Conservation (phyloP, 495 filamentous ascomycete genomes). For the Ascobolus immersus region DNA sequence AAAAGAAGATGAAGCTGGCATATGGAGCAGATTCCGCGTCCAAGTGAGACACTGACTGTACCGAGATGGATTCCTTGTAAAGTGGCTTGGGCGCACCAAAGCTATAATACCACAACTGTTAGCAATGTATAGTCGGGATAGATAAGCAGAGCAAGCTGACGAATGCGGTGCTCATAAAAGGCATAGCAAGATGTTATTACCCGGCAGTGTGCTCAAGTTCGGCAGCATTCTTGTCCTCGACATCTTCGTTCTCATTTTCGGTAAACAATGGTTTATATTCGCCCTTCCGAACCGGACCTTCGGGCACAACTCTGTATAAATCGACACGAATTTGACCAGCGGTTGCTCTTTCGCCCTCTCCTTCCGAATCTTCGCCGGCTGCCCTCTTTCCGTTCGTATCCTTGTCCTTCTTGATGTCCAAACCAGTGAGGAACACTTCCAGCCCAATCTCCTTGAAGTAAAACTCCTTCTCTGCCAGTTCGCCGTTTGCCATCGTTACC, state of each 20-base stretch:
- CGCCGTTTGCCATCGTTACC: constrained; percentile 76
- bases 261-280: constrained; percentile 97
- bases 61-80: constrained; percentile 91
- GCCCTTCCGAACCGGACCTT: constrained; percentile 85
- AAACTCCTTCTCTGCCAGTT: constrained; percentile 91
- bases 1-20: constrained; percentile 93
- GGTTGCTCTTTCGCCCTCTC: constrained; percentile 78
- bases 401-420: constrained; percentile 35
- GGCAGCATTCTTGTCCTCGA: constrained; percentile 25
- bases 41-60: constrained; percentile 95
- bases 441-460: constrained; percentile 91
- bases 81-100: constrained; percentile 95
- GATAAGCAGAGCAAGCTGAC: constrained; percentile 1
- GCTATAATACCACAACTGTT: constrained; percentile 21
- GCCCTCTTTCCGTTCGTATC: not conserved
- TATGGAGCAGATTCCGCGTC: constrained; percentile 87
- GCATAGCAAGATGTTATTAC: constrained; percentile 13
- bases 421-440: constrained; percentile 80
- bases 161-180: constrained; percentile 14
- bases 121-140: not conserved
- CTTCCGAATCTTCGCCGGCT: constrained; percentile 27
- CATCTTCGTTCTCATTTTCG: constrained; percentile 79
- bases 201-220: constrained; percentile 82
- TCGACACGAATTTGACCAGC: constrained; percentile 96
- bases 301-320: constrained; percentile 81